phyloP scores from a whole-genome alignment of 305 asterid genomes.

The Fraxinus baroniana region DNA sequence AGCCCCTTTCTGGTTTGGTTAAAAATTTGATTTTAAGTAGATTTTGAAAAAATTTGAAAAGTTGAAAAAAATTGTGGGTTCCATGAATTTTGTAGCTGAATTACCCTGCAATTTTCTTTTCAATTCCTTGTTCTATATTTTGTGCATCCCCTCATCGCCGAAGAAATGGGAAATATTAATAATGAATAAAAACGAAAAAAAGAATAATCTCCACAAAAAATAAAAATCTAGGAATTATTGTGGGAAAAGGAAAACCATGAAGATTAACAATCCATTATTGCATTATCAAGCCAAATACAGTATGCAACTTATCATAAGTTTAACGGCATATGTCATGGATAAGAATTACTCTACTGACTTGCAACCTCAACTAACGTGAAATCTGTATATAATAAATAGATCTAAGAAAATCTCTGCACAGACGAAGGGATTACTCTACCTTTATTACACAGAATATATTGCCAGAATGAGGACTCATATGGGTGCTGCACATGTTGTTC shows the following conservation, averaged over 20 bases:
- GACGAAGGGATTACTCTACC: slow-evolving; percentile 15
- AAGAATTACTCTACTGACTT: slow-evolving; percentile 4
- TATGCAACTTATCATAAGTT: slow-evolving; percentile 4
- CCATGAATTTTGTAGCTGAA: neutral
- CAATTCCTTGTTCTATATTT: neutral
- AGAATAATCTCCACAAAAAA: neutral
- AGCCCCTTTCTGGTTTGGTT: neutral
- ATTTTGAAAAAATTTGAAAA: neutral
- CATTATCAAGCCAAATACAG: slow-evolving; percentile 19
- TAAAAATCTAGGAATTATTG: neutral
- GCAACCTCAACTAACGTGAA: slow-evolving; percentile 28
- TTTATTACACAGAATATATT: slow-evolving; percentile 23
- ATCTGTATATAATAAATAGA: slow-evolving; percentile 19
- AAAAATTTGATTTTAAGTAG: neutral
- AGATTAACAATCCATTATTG: neutral
- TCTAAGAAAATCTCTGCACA: slow-evolving; percentile 43
- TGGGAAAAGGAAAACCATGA: neutral
- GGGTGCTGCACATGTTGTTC: slow-evolving; percentile 89
- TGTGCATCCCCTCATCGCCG: neutral
- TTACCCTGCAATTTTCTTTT: neutral
- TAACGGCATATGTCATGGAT: slow-evolving; percentile 6
- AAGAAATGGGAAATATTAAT: neutral
- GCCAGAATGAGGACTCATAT: slow-evolving; percentile 39
- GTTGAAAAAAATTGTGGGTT: neutral
- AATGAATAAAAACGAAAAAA: neutral